These are phyloP conservation scores for Gymnopus androsaceus DNA, from an alignment of 1,284 basidiomycete species.

Conservation along the genomic window DNA sequence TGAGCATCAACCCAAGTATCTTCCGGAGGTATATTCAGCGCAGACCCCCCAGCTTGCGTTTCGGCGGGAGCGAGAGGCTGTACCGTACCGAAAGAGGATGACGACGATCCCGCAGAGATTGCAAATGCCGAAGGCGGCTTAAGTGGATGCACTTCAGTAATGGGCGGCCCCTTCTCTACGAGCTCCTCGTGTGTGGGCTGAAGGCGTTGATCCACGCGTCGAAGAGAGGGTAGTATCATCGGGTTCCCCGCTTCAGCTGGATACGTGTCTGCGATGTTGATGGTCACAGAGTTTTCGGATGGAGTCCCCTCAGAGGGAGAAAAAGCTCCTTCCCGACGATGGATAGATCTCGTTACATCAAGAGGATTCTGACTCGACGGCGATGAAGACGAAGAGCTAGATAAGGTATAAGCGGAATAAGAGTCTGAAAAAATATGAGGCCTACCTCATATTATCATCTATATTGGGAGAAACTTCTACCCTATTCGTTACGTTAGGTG, in stretches of 20 bases:
- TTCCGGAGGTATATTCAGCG: not conserved
- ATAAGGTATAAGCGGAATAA: not conserved
- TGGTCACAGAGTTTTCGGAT: not conserved
- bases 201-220: conserved; percentile 6
- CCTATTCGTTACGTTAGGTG: not conserved
- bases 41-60: not conserved
- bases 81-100: conserved; percentile 6
- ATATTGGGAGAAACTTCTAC: not conserved
- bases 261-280: not conserved
- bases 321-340: conserved; percentile 19
- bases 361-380: not conserved
- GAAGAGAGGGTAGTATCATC: conserved; percentile 10
- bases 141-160: conserved; percentile 7
- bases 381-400: not conserved
- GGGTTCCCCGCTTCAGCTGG: not conserved
- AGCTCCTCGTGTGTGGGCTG: not conserved
- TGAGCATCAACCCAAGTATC: conserved; percentile 3
- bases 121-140: conserved; percentile 2
- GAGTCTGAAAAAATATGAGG: not conserved
- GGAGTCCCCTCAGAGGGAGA: conserved; percentile 9
- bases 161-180: not conserved
- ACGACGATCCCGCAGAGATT: conserved; percentile 2
- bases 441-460: not conserved
- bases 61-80: not conserved
- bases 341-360: conserved; percentile 2